A percentile compares a stretch with the other conserved stretches of the same genome.
phyloP scores from a whole-genome alignment of 169 alveolate species.

The Plasmodium knowlesi region DNA sequence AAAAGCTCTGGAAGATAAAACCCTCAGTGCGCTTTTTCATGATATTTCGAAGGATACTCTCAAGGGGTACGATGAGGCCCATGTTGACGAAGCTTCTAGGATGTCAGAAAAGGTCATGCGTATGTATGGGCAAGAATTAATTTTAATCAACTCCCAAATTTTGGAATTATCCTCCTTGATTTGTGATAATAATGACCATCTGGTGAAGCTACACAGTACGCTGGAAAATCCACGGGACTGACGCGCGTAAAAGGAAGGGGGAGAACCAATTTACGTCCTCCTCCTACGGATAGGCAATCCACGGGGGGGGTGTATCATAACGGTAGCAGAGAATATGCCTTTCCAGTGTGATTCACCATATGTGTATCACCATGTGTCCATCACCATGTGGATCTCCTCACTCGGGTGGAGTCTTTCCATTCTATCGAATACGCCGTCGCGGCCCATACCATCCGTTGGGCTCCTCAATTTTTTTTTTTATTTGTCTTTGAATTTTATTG shows the following conservation, averaged over 20 bases:
- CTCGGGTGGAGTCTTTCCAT: not conserved
- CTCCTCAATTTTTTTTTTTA: not conserved
- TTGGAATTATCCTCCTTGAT: slow-evolving; percentile 58
- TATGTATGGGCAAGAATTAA: slow-evolving; percentile 74
- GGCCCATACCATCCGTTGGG: not conserved
- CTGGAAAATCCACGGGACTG: slow-evolving; percentile 34
- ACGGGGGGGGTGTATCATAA: not conserved
- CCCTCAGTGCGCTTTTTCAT: slow-evolving; percentile 28
- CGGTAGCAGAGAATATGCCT: not conserved
- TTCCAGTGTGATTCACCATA: not conserved
- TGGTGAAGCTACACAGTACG: slow-evolving; percentile 26
- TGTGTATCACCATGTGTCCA: too few relatives aligned
- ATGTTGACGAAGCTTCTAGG: slow-evolving; percentile 59
- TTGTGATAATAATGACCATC: slow-evolving; percentile 48
- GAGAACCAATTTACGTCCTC: not conserved
- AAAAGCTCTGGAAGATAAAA: slow-evolving; percentile 55
- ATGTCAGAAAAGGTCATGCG: slow-evolving; percentile 71
- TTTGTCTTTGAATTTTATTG: not conserved
- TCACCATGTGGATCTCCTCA: too few relatives aligned
- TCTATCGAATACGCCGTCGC: not conserved
- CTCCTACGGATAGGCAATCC: not conserved
- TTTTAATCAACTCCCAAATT: slow-evolving; percentile 45
- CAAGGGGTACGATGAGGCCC: slow-evolving; percentile 9
- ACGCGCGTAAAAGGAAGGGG: not conserved
- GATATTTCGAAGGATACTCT: slow-evolving; percentile 43